Conservation (phyloP, 2,329 filamentous ascomycete genomes). For the Beauveria varroae region DNA sequence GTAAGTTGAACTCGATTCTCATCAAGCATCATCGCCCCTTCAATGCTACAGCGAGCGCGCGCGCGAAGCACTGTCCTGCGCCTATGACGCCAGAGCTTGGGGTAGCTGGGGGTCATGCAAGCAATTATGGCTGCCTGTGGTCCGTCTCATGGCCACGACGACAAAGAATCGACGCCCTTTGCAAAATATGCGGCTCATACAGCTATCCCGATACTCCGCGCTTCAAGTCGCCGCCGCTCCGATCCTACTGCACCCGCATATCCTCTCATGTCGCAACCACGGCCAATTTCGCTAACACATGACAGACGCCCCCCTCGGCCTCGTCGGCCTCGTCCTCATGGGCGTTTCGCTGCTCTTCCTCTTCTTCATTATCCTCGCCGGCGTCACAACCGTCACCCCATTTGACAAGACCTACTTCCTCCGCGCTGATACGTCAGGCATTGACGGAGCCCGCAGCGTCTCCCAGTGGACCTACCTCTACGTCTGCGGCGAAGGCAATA, state of each 20-base stretch:
- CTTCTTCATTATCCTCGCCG: conserved; percentile 53
- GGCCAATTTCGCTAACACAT: neutral
- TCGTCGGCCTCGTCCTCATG: conserved; percentile 41
- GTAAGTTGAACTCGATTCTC: neutral
- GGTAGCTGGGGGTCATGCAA: neutral
- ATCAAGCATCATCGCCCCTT: neutral
- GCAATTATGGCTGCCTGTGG: neutral
- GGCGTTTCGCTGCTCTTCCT: conserved; percentile 45
- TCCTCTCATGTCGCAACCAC: neutral
- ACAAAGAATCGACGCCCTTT: neutral
- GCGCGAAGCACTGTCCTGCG: neutral
- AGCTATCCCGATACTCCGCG: neutral
- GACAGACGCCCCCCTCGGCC: conserved; percentile 33
- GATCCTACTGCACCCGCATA: too few species aligned
- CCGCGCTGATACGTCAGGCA: conserved; percentile 65
- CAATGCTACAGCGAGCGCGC: neutral
- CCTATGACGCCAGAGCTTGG: neutral
- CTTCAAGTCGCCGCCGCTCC: neutral
- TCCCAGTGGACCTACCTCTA: conserved; percentile 92
- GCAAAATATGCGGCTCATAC: neutral
- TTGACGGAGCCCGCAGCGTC: conserved; percentile 56
- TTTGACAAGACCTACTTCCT: conserved; percentile 81
- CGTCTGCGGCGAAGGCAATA: conserved; percentile 60
- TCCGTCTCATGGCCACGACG: neutral
- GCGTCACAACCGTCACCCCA: conserved; percentile 40